These are phyloP conservation scores for Rhizoclosmatium globosum DNA, from an alignment of 192 early-diverging fungal genomes.

Conservation along the genomic window DNA sequence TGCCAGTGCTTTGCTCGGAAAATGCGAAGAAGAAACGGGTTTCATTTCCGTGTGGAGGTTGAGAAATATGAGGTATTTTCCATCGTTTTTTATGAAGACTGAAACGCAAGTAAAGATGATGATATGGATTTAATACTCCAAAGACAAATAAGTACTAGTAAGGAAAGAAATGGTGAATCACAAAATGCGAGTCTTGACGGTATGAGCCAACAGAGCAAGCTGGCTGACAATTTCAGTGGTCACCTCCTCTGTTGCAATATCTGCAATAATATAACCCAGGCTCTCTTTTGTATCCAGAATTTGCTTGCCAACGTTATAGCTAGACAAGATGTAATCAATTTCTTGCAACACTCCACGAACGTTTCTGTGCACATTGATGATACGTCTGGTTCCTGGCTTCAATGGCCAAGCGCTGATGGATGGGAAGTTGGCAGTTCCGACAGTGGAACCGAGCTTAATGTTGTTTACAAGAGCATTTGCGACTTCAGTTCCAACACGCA, in stretches of 20 bases:
- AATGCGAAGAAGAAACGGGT: no score
- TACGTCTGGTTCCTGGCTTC: constrained; percentile 44
- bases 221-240: constrained; percentile 59
- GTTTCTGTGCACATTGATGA: constrained; percentile 59
- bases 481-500: constrained; percentile 54
- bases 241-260: constrained; percentile 54
- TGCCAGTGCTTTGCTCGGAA: no score
- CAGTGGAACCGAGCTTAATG: constrained; percentile 53
- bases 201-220: constrained; percentile 56
- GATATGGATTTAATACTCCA: no score
- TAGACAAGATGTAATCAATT: constrained; percentile 59
- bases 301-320: constrained; percentile 64
- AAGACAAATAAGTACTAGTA: no score
- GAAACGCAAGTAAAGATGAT: no score
- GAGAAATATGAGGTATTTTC: no score
- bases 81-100: no score
- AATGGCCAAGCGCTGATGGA: constrained; percentile 48
- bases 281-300: constrained; percentile 58
- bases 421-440: constrained; percentile 62
- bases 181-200: constrained; percentile 57
- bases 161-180: background rate
- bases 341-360: constrained; percentile 59
- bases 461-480: constrained; percentile 45
- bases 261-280: constrained; percentile 60
- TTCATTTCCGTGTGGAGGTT: no score